These are phyloP conservation scores for Nicotiana noctiflora DNA, from an alignment of 257 asterid species.

Conservation along the genomic window DNA sequence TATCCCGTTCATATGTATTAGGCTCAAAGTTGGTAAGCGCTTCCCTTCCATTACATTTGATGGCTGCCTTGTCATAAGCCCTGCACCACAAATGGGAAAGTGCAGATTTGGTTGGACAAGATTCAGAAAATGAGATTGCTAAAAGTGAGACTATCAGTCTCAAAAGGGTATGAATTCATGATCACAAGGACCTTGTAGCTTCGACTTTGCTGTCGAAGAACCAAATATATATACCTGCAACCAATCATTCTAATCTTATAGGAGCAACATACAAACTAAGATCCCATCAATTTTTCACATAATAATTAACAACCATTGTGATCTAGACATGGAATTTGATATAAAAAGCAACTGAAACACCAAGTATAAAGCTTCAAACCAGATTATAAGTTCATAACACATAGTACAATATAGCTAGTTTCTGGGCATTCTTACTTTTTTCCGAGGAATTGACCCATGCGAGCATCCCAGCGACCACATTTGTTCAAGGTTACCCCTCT, in stretches of 20 bases:
- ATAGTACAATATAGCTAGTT: background rate
- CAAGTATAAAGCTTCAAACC: background rate
- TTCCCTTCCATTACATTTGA: slow-evolving; percentile 57
- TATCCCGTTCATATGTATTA: slow-evolving; percentile 36
- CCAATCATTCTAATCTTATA: slow-evolving; percentile 24
- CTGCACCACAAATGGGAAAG: slow-evolving; percentile 40
- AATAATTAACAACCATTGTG: background rate
- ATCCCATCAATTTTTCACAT: background rate
- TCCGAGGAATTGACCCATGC: slow-evolving; percentile 90
- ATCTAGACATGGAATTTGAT: background rate
- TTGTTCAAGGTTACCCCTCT: slow-evolving; percentile 94
- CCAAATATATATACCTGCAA: slow-evolving; percentile 42
- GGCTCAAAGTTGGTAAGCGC: slow-evolving; percentile 60
- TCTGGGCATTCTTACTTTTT: slow-evolving; percentile 49
- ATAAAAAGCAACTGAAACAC: background rate
- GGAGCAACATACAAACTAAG: slow-evolving; percentile 6
- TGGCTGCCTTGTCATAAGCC: slow-evolving; percentile 74
- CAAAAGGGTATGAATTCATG: slow-evolving; percentile 19
- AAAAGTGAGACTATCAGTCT: slow-evolving; percentile 1
- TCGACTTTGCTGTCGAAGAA: slow-evolving; percentile 31
- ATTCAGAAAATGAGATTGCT: slow-evolving; percentile 11
- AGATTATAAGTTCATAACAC: background rate
- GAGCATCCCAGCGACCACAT: slow-evolving; percentile 96
- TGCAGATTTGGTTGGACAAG: slow-evolving; percentile 19
- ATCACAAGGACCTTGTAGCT: slow-evolving; percentile 38